Percentiles rank a stretch among this genome's conserved stretches.
Conservation (phyloP, 495 filamentous ascomycete genomes). For the Aspergillus nidulans region DNA sequence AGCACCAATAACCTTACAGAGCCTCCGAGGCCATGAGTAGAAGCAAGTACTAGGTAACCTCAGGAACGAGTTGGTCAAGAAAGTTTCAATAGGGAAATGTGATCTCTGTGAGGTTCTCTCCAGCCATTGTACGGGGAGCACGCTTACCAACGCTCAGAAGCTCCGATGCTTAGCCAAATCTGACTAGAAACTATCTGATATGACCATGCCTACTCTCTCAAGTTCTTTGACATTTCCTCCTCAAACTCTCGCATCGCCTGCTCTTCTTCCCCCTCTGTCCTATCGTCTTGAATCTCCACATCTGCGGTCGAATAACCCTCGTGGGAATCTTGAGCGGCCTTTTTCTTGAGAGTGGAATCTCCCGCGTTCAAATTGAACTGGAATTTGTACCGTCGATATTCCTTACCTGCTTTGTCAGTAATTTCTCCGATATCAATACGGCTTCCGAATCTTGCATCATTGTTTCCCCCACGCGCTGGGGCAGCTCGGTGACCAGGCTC, state of each 20-base stretch:
- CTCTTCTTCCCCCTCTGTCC: not conserved
- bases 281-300: not conserved
- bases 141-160: not conserved
- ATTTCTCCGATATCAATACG: conserved; percentile 6
- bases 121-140: too few relatives aligned
- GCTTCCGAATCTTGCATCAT: conserved; percentile 1
- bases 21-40: not conserved
- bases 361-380: conserved; percentile 2
- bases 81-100: too few relatives aligned
- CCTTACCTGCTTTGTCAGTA: conserved; percentile 2
- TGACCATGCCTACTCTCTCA: not conserved
- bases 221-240: not conserved
- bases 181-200: not conserved
- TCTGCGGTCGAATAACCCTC: conserved; percentile 5
- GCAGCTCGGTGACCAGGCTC: not conserved
- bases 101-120: too few relatives aligned
- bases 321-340: conserved; percentile 4
- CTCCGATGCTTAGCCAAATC: not conserved
- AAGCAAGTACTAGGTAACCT: not conserved
- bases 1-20: not conserved
- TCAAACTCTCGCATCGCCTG: not conserved
- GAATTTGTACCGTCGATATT: conserved; percentile 3
- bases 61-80: not conserved
- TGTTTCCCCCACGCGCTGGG: not conserved
- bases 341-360: conserved; percentile 4